These are phyloP conservation scores for Colletotrichum liriopes DNA, from an alignment of 2,329 filamentous ascomycete genomes.

Conservation along the genomic window DNA sequence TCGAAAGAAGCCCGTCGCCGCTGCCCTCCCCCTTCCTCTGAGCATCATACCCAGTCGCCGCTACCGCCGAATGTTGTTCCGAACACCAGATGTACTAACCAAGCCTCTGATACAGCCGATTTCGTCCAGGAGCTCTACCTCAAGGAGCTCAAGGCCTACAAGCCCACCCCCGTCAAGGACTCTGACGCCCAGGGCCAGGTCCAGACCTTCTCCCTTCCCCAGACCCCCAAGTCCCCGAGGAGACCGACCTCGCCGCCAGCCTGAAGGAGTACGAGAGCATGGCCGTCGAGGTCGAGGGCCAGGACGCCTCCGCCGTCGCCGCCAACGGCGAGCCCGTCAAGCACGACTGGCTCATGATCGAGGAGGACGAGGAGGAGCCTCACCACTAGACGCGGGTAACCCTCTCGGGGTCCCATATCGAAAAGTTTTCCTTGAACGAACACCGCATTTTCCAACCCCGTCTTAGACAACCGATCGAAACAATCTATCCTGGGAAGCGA, in stretches of 20 bases:
- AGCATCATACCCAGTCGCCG: constrained; percentile 10
- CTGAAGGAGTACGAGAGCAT: constrained; percentile 96
- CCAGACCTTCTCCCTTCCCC: constrained; percentile 86
- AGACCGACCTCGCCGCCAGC: constrained; percentile 91
- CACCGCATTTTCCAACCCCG: constrained; percentile 4
- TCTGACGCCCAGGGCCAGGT: constrained; percentile 92
- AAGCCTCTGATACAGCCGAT: constrained; percentile 76
- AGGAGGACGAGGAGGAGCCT: constrained; percentile 71
- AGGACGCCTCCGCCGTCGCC: constrained; percentile 73
- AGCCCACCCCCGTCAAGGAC: constrained; percentile 86
- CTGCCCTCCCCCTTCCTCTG: neutral
- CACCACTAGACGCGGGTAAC: constrained; percentile 62
- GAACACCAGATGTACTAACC: constrained; percentile 19
- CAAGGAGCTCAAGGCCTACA: constrained; percentile 96
- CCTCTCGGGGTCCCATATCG: constrained; percentile 8
- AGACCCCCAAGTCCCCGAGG: constrained; percentile 89
- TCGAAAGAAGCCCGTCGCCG: neutral
- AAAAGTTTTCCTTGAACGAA: constrained; percentile 9
- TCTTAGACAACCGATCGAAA: constrained; percentile 24
- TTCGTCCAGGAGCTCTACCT: constrained; percentile 98
- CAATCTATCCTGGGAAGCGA: neutral
- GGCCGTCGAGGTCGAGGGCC: constrained; percentile 94
- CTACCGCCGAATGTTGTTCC: neutral
- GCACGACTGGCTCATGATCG: constrained; percentile 87
- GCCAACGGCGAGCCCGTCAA: constrained; percentile 71